Percentiles rank a stretch among this genome's conserved stretches.
These are phyloP conservation scores for Puccinia horiana DNA, from an alignment of 1,284 basidiomycete genomes.

Conservation along the genomic window DNA sequence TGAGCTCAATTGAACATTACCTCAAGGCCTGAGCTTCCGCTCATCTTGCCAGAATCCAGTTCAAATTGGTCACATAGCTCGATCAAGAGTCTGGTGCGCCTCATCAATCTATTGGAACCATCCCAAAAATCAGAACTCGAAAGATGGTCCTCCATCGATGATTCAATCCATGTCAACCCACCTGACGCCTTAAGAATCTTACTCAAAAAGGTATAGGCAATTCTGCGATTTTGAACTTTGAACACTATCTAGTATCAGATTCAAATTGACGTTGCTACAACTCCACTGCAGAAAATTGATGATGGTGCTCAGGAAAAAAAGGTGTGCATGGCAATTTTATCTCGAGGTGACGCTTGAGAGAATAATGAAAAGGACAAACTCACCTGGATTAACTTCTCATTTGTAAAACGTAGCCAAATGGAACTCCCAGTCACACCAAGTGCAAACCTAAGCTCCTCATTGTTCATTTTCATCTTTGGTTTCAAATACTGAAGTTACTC, in stretches of 20 bases:
- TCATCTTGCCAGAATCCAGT: background rate
- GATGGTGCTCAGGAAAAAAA: background rate
- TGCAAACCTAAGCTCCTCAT: background rate
- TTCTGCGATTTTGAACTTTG: background rate
- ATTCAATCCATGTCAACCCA: conserved; percentile 2
- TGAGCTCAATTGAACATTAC: background rate
- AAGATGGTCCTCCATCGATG: conserved; percentile 1
- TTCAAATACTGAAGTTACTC: conserved; percentile 52
- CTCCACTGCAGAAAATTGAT: background rate
- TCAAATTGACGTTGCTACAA: background rate
- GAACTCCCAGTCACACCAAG: background rate
- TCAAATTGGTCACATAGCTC: background rate
- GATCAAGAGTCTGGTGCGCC: conserved; percentile 14
- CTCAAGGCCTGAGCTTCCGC: background rate
- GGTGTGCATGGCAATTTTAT: background rate
- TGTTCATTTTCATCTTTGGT: background rate
- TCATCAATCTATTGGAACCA: conserved; percentile 24
- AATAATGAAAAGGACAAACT: background rate
- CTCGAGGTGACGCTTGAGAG: background rate
- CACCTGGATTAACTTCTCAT: background rate
- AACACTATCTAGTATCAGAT: background rate
- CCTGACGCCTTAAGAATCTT: conserved; percentile 8
- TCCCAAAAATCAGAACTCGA: conserved; percentile 28
- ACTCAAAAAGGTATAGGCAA: background rate
- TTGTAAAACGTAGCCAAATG: background rate